Evolutionary conservation across 192 early-diverging fungal genomes (phyloP), one percentile per base, ranked within the genome.

Genomic region (Backusella australiensis): DNA sequence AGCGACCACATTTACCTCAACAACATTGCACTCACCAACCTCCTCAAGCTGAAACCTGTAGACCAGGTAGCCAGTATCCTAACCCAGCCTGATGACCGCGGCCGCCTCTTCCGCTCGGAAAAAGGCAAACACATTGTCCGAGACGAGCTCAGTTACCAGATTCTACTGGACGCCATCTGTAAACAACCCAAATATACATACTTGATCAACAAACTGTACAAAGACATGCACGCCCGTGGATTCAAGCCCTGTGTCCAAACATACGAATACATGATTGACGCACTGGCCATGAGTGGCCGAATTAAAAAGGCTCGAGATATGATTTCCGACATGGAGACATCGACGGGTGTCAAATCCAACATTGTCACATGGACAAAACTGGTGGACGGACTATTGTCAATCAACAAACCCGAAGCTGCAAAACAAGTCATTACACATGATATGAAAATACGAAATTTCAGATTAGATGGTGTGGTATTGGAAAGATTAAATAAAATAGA

Each of bases 141-240:
- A 0, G 36, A 74, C 59, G 49, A 59, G 4, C 74, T 77, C 26
- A 77, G 73, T 2, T 81, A 74, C 44, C 67, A 75, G 11, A 66
- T 81, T 23, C 68, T 81, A 4, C 19, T 81, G 1, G 71, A 77
- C 21, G 76, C 68, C 0, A 39, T 42, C 1, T 71, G 56, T 12
- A 42, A 72, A 34, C 56, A 65, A 14, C 70, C 67, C 15, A n/a
- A 46, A n/a, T 36, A 73, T 56, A 69, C 53, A 29, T 26, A 39
- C 6, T 21, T 81, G 6, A 68, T 76, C 1, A 59, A 63, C 8
- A 17, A 34, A 56, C 49, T 81, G 21, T 71, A 73, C 53, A 56
- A 72, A 26, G 63, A 81, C 56, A 77, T 81, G 71, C 34, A 52
- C 2, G 4, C 65, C 9, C 67, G 75, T 14, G 75, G 80, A n/a